Evolutionary conservation across 495 filamentous ascomycete species (phyloP), one percentile per base, ranked within the genome.

Genomic region (Rhypophila decipiens): DNA sequence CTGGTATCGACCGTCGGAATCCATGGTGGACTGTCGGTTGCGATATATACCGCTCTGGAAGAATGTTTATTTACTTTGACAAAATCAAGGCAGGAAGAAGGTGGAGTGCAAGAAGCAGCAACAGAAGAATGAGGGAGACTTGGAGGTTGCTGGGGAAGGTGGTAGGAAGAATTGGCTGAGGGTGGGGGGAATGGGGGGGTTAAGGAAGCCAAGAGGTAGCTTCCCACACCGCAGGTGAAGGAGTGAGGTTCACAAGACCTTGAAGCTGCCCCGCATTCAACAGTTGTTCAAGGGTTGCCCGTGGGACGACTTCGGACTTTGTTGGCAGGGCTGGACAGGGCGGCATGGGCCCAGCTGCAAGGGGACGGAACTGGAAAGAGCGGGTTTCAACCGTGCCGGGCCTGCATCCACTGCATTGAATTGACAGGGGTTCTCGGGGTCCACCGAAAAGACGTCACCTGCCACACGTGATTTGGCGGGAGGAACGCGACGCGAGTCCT

Each of bases 241-340:
- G 34, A 20, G 20, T 5, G 22, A 35, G 12, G 35, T 37, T 15
- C 19, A 34, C n/a, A n/a, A n/a, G n/a, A n/a, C n/a, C n/a, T n/a
- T n/a, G n/a, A 27, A 50, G 47, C 47, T 44, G 47, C 47, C 47
- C 47, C 47, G 47, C 47, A 50, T 21, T 46, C 19, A 18, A 3
- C 4, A 18, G 13, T n/a, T n/a, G n/a, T n/a, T n/a, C n/a, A n/a
- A n/a, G n/a, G n/a, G n/a, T n/a, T n/a, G 21, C 24, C 24, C 2
- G 38, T 22, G 17, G 46, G 24, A 19, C 27, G 13, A 31, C 27
- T 31, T 31, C 27, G 7, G 7, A n/a, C 20, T 46, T 38, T 24
- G 22, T 24, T 35, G 8, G 27, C 42, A 44, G 42, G 27, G 13
- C 7, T 31, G 27, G 27, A 31, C n/a, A n/a, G n/a, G n/a, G n/a